Evolutionary conservation across 148 eudicot species (phyloP).

Genomic region (Spergularia marina): DNA sequence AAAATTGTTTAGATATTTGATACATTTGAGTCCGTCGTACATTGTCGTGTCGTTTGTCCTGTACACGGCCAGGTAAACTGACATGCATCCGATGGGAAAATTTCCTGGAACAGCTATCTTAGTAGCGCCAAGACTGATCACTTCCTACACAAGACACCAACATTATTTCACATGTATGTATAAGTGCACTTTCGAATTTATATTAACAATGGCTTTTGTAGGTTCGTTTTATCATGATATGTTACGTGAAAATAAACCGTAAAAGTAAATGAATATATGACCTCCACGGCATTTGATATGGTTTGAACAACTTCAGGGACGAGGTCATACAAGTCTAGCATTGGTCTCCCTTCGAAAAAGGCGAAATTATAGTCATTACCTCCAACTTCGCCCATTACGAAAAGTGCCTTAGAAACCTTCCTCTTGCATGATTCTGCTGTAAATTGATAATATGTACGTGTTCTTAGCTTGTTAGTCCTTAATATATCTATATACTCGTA

Average conservation of each 20-base stretch:
- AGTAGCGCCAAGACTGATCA: constrained; percentile 32
- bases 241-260: neutral
- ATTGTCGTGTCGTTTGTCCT: constrained; percentile 14
- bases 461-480: too few species aligned
- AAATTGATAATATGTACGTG: too few species aligned
- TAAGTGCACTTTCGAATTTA: too few species aligned
- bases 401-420: neutral
- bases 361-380: constrained; percentile 24
- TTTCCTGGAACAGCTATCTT: constrained; percentile 37
- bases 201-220: too few species aligned
- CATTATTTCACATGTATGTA: neutral
- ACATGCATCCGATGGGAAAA: constrained; percentile 37
- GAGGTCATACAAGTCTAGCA: constrained; percentile 8
- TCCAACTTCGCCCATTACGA: constrained; percentile 21
- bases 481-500: too few species aligned
- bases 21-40: constrained; percentile 35
- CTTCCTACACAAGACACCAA: constrained; percentile 27
- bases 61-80: constrained; percentile 16
- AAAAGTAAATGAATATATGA: neutral
- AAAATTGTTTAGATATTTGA: constrained; percentile 24
- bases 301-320: constrained; percentile 19
- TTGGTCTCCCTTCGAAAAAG: neutral
- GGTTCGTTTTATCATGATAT: too few species aligned
- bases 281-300: constrained; percentile 11
- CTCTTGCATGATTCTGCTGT: constrained; percentile 5